Percentiles rank a stretch among this genome's conserved stretches.
These are phyloP conservation scores for Solanum stenotomum DNA, from an alignment of 257 asterid genomes.

Conservation along the genomic window DNA sequence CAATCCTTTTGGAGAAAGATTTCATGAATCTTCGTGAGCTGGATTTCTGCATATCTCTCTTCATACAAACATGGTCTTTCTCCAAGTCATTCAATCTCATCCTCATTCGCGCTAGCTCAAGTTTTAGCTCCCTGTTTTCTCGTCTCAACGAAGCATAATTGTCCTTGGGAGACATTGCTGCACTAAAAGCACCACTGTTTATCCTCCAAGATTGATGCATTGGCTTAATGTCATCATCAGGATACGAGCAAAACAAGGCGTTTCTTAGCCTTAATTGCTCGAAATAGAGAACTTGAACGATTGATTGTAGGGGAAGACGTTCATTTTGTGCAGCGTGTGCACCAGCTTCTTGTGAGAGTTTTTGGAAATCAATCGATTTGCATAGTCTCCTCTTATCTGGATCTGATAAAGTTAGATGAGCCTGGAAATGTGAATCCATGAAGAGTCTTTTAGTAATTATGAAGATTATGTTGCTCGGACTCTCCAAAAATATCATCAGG, in stretches of 20 bases:
- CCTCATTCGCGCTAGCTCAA: constrained; percentile 79
- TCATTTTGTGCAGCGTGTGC: constrained; percentile 96
- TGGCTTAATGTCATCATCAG: constrained; percentile 87
- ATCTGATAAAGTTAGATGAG: constrained; percentile 69
- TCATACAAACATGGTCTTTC: constrained; percentile 89
- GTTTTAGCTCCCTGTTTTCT: constrained; percentile 87
- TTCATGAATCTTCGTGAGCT: constrained; percentile 62
- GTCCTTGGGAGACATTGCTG: constrained; percentile 90
- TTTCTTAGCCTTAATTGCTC: constrained; percentile 82
- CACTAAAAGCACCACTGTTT: constrained; percentile 86
- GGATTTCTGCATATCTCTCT: constrained; percentile 79
- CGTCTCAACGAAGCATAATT: constrained; percentile 87
- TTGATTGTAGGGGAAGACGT: constrained; percentile 85
- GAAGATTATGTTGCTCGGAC: neutral
- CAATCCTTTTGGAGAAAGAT: constrained; percentile 71
- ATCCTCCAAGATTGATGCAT: constrained; percentile 79
- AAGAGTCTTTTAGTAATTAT: neutral
- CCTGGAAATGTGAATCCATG: constrained; percentile 31
- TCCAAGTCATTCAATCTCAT: constrained; percentile 92
- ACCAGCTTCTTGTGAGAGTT: constrained; percentile 84
- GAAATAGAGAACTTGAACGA: constrained; percentile 83
- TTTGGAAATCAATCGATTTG: constrained; percentile 81
- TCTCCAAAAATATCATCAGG: neutral
- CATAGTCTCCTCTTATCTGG: constrained; percentile 67
- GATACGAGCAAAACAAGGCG: constrained; percentile 52